phyloP scores from a whole-genome alignment of 345 rosid species.

The Bruguiera gymnorhiza region DNA sequence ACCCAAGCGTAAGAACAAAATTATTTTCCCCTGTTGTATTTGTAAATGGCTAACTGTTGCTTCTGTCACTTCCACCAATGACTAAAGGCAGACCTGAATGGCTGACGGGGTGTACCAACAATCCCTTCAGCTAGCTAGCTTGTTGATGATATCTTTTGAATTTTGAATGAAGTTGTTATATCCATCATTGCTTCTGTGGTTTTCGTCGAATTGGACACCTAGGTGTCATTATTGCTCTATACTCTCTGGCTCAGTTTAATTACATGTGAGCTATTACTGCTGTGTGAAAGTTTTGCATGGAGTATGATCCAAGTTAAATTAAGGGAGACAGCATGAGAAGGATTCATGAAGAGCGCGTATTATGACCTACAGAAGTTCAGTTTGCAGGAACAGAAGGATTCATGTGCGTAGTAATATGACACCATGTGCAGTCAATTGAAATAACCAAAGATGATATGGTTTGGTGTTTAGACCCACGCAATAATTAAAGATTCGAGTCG shows the following conservation, averaged over 20 bases:
- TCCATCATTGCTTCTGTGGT: background rate
- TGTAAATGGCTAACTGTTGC: background rate
- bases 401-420: too few species aligned
- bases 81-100: slow-evolving; percentile 19
- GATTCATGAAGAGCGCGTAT: too few species aligned
- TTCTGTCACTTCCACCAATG: slow-evolving; percentile 23
- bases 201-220: background rate
- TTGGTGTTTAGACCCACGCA: too few species aligned
- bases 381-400: too few species aligned
- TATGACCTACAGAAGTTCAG: too few species aligned
- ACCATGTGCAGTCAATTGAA: too few species aligned
- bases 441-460: too few species aligned
- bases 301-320: too few species aligned
- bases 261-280: background rate
- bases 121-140: slow-evolving; percentile 5
- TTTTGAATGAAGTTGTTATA: slow-evolving; percentile 6
- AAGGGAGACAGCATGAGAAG: too few species aligned
- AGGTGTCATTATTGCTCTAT: background rate
- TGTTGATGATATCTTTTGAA: background rate
- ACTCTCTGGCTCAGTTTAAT: too few species aligned
- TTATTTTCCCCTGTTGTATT: background rate
- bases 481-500: too few species aligned
- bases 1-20: background rate
- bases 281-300: background rate
- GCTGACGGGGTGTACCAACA: slow-evolving; percentile 16